Evolutionary conservation across 371 early-diverging fungal species (phyloP), one percentile per base, ranked within the genome.

Genomic region (Conidiobolus coronatus): DNA sequence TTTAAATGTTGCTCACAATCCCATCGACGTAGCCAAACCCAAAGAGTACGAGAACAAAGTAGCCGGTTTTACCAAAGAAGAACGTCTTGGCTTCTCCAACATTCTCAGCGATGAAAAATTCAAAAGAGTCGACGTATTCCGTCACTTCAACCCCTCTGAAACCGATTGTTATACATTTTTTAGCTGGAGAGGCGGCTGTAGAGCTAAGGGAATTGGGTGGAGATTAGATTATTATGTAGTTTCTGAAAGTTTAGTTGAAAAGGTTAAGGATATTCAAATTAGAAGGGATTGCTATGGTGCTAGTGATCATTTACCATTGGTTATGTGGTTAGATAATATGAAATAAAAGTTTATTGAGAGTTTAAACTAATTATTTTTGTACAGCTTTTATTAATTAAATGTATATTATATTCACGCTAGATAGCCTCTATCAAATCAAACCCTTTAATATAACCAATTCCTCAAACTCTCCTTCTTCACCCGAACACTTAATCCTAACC

Each of bases 231-330:
- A 89, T 57, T 86, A 86, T 68, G 70, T 81, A 8, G 70, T 76
- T 8, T 75, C 77, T 14, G 65, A 69, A 47, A 60, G 67, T 34
- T 53, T 81, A 18, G 49, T 77, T 50, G 62, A 68, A 7, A 62
- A 71, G 5, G 70, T 89, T 0, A 56, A 64, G 0, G 75, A 71
- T 17, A 71, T 75, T 33, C 65, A 67, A 22, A 82, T 85, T 46
- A 60, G 91, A 18, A 71, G 74, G 47, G 72, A 82, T 48, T 75
- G 67, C 37, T 90, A 81, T 59, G 91, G 91, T 4, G 86, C 89
- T 5, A 81, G 84, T 60, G 91, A 90, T 55, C 91, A 90, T 59
- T 77, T 85, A 14, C 89, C 89, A 18, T 51, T 85, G 37, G 71
- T 77, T 17, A 42, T 86, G 22, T 60, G 73, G 20, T 51, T 76